phyloP scores from a whole-genome alignment of 305 asterid species.

The Euphrasia arctica region DNA sequence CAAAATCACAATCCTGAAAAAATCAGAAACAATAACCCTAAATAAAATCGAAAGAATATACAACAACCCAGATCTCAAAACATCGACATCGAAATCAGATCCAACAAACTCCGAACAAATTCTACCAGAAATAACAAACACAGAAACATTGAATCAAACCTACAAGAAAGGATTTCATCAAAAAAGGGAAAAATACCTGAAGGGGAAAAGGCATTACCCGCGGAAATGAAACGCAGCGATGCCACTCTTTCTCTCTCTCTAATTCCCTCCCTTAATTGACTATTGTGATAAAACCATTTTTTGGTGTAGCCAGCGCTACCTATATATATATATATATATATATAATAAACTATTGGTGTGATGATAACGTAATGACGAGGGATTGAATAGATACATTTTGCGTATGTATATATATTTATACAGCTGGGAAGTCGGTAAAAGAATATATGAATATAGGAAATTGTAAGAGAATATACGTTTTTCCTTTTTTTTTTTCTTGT shows the following conservation, averaged over 20 bases:
- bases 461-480: conserved; percentile 15
- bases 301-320: conserved; percentile 25
- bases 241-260: conserved; percentile 41
- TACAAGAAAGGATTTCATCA: too few species aligned
- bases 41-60: not conserved
- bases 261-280: conserved; percentile 10
- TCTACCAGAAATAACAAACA: not conserved
- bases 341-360: conserved; percentile 2
- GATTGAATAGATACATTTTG: not conserved
- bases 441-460: conserved; percentile 9
- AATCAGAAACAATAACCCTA: not conserved
- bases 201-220: conserved; percentile 50
- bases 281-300: conserved; percentile 16
- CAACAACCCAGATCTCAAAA: conserved; percentile 19
- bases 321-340: not conserved
- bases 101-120: conserved; percentile 11
- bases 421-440: not conserved
- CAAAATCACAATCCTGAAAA: not conserved
- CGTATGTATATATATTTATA: not conserved
- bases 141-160: not conserved
- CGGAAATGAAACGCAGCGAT: conserved; percentile 41
- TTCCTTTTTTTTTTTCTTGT: not conserved
- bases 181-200: conserved; percentile 27
- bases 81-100: conserved; percentile 26
- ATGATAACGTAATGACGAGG: conserved; percentile 26